These are phyloP conservation scores for Phytomonas sp. DNA, from an alignment of 208 protist genomes.

Conservation along the genomic window DNA sequence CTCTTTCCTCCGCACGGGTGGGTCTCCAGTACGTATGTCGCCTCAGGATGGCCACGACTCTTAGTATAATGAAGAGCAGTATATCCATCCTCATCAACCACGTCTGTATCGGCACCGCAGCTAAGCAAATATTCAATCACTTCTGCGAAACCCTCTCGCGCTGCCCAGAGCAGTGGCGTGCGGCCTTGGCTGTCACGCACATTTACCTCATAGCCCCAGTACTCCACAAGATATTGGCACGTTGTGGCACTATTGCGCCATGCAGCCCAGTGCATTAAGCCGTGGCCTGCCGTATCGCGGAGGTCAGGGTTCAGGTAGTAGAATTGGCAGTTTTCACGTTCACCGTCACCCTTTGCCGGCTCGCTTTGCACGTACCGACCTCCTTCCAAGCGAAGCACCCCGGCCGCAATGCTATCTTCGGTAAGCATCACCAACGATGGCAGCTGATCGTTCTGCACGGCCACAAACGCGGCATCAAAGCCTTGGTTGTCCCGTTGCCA, in stretches of 20 bases:
- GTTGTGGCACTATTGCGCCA: conserved; percentile 48
- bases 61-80: conserved; percentile 55
- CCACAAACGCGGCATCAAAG: conserved; percentile 50
- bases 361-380: neutral
- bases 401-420: conserved; percentile 17
- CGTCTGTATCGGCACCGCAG: conserved; percentile 27
- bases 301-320: conserved; percentile 32
- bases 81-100: conserved; percentile 37
- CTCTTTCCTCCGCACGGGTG: neutral
- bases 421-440: conserved; percentile 49
- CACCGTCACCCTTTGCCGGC: neutral
- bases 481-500: conserved; percentile 37
- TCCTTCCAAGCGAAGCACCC: neutral
- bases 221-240: conserved; percentile 66
- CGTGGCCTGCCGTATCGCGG: conserved; percentile 52
- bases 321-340: conserved; percentile 8
- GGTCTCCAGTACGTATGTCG: conserved; percentile 28
- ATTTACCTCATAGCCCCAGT: conserved; percentile 44
- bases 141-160: conserved; percentile 63
- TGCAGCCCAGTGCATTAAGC: conserved; percentile 71
- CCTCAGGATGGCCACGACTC: conserved; percentile 55
- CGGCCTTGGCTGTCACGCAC: conserved; percentile 38
- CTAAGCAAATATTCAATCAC: conserved; percentile 51
- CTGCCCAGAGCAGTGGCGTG: conserved; percentile 71
- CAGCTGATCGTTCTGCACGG: conserved; percentile 43